Percentiles rank a stretch among this genome's conserved stretches.
These are phyloP conservation scores for Aspergillaceae sp. DNA, from an alignment of 2,329 filamentous ascomycete species.

Conservation along the genomic window DNA sequence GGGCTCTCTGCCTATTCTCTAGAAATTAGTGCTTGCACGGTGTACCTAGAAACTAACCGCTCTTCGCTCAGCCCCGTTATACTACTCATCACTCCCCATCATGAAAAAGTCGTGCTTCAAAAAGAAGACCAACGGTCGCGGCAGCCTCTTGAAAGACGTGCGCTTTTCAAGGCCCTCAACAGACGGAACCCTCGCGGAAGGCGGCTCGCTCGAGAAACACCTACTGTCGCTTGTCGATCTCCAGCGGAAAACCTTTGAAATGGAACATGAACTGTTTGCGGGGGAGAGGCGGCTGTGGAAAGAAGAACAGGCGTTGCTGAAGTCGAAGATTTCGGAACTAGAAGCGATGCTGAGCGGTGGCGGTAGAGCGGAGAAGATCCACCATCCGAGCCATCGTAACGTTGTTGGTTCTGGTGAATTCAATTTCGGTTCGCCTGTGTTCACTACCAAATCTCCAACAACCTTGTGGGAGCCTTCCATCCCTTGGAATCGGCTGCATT, in stretches of 20 bases:
- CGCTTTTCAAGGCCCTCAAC: too few relatives aligned
- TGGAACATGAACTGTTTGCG: constrained; percentile 33
- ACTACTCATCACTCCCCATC: too few relatives aligned
- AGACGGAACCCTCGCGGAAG: too few relatives aligned
- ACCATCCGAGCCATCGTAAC: not conserved
- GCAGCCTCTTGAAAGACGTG: too few relatives aligned
- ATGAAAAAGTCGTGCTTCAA: too few relatives aligned
- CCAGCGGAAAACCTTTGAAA: constrained; percentile 31
- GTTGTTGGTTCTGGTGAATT: constrained; percentile 8
- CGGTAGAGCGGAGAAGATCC: constrained; percentile 5
- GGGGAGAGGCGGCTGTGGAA: constrained; percentile 39
- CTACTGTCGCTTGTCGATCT: constrained; percentile 30
- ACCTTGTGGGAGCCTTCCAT: constrained; percentile 38
- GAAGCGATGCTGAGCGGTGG: constrained; percentile 22
- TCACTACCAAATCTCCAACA: constrained; percentile 13
- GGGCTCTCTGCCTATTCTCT: too few relatives aligned
- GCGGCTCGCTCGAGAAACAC: too few relatives aligned
- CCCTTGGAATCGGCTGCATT: constrained; percentile 27
- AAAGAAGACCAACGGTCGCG: too few relatives aligned
- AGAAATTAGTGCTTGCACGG: too few relatives aligned
- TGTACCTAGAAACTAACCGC: too few relatives aligned
- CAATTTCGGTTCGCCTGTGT: constrained; percentile 9
- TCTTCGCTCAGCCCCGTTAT: too few relatives aligned
- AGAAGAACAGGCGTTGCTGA: constrained; percentile 35
- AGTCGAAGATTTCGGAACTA: constrained; percentile 33